phyloP scores from a whole-genome alignment of 169 alveolate genomes.

The Cryptosporidium tyzzeri region DNA sequence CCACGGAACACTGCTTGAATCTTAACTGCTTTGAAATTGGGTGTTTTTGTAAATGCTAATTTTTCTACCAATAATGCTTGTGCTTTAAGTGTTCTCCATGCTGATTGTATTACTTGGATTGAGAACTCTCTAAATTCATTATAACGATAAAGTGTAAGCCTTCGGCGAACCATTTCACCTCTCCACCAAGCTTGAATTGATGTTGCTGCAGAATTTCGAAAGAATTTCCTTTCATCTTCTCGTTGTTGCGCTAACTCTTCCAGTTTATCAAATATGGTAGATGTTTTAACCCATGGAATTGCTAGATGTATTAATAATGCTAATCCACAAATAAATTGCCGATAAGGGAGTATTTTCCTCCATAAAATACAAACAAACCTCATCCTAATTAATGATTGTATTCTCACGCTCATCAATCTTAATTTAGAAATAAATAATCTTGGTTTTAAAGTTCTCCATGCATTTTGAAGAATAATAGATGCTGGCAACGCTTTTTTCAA shows the following conservation, averaged over 20 bases:
- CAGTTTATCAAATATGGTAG: constrained; percentile 67
- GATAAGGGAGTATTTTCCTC: constrained; percentile 33
- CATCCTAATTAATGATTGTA: constrained; percentile 64
- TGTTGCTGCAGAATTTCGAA: constrained; percentile 68
- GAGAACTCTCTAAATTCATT: constrained; percentile 72
- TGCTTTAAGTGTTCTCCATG: constrained; percentile 71
- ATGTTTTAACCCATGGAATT: constrained; percentile 74
- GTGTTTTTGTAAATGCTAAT: constrained; percentile 75
- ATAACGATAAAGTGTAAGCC: constrained; percentile 31
- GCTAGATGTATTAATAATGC: constrained; percentile 59
- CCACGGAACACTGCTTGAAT: constrained; percentile 75
- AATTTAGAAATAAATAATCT: constrained; percentile 37
- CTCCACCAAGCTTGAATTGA: constrained; percentile 76
- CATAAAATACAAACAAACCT: constrained; percentile 41
- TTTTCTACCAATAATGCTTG: constrained; percentile 70
- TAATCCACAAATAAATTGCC: constrained; percentile 63
- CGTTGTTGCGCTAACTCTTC: constrained; percentile 72
- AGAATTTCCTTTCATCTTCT: constrained; percentile 61
- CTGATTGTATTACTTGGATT: constrained; percentile 65
- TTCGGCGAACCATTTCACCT: constrained; percentile 76
- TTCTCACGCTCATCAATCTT: constrained; percentile 57
- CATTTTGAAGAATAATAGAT: constrained; percentile 62
- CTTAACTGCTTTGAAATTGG: constrained; percentile 61
- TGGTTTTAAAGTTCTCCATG: constrained; percentile 74
- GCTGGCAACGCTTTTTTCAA: constrained; percentile 56